Evolutionary conservation across 192 early-diverging fungal genomes (phyloP), one percentile per base, ranked within the genome.

Genomic region (Coemansia sp.): DNA sequence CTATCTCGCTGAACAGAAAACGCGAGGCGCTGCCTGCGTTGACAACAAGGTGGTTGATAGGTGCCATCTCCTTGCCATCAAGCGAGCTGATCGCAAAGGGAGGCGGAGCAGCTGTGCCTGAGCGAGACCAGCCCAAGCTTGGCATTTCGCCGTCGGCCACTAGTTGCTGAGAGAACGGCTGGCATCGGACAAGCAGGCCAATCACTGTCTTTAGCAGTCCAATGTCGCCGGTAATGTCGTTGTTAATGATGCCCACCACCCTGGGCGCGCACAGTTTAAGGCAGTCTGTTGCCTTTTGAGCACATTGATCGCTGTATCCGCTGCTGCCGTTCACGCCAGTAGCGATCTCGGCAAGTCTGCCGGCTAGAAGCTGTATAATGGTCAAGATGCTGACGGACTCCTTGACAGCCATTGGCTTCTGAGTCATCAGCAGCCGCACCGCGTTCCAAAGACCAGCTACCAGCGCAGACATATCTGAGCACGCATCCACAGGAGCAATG

Each of bases 161-260:
- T 23, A 16, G 49, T 24, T 20, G 58, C 46, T 60, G 65, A 25
- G 64, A n/a, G 18, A 66, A 65, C 11, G 70, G 62, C 56, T 78
- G 75, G 32, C 64, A 58, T 11, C 20, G 13, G 27, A 57, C 48
- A 9, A 72, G 47, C 19, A 66, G 52, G 9, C 27, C 18, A 18
- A 68, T 47, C 2, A 66, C 22, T 9, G 47, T 45, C 19, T 65
- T 64, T 5, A 78, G 55, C 4, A 72, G 51, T 0, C 25, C 35
- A 7, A 67, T 2, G 39, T 78, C 75, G 8, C 55, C 56, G 13
- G 69, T 69, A 1, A 72, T 28, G 0, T 72, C 70, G 35, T 63
- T 55, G 8, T 34, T 47, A 5, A 60, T 28, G 23, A 72, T 18
- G 5, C 25, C 49, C n/a, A 60, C 62, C 0, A 62, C 53, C 69